A percentile compares a stretch with the other conserved stretches of the same genome.
These are phyloP conservation scores for Aspergillus pseudotamarii DNA, from an alignment of 2,329 filamentous ascomycete species.

Conservation along the genomic window DNA sequence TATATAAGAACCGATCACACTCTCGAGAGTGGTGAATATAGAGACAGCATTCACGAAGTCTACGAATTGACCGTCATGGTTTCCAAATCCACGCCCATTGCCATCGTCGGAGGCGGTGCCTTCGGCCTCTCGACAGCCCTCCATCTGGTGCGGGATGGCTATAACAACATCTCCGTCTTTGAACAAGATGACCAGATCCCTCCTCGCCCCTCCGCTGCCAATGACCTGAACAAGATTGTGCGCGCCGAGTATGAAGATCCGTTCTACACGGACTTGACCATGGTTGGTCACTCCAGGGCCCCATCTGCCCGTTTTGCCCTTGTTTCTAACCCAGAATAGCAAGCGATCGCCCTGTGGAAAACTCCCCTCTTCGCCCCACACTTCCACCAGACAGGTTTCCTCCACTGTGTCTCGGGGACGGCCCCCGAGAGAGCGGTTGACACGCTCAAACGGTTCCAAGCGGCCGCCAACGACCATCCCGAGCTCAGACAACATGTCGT, in stretches of 20 bases:
- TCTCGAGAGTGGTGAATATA: not conserved
- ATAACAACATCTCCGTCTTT: conserved; percentile 52
- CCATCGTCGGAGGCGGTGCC: conserved; percentile 18
- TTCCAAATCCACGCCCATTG: conserved; percentile 1
- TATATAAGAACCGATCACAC: not conserved
- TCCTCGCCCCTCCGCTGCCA: conserved; percentile 57
- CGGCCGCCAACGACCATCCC: conserved; percentile 37
- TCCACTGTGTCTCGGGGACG: conserved; percentile 53
- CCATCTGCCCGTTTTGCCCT: not conserved
- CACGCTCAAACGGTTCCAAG: conserved; percentile 48
- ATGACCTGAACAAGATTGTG: conserved; percentile 65
- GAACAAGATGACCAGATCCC: conserved; percentile 51
- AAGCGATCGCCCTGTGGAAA: conserved; percentile 58
- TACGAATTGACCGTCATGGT: not conserved
- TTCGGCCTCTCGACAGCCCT: conserved; percentile 56
- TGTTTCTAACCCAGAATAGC: conserved; percentile 25
- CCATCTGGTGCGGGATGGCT: conserved; percentile 50
- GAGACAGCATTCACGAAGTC: not conserved
- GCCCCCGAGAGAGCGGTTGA: conserved; percentile 53
- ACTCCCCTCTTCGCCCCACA: conserved; percentile 57
- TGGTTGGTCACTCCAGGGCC: conserved; percentile 40
- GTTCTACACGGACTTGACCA: conserved; percentile 58
- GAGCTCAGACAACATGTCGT: conserved; percentile 46
- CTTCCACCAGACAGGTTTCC: conserved; percentile 55
- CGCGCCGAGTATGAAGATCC: conserved; percentile 61